Conservation (phyloP, 768 basidiomycete genomes). For the Rossbeevera mucosa region DNA sequence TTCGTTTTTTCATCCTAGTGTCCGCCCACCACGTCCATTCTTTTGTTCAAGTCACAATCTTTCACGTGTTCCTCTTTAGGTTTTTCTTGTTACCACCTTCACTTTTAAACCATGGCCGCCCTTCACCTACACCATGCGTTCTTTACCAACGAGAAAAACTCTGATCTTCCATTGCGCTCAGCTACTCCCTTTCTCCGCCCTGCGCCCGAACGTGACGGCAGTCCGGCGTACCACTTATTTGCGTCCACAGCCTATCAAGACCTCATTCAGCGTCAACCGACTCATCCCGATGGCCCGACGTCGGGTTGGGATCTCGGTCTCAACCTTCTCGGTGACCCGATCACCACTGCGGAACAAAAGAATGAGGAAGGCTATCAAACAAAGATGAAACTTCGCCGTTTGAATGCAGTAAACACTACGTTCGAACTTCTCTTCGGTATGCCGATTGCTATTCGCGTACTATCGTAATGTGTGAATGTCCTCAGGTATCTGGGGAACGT, state of each 20-base stretch:
- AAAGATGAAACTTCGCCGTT: slow-evolving; percentile 32
- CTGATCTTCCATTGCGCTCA: slow-evolving; percentile 15
- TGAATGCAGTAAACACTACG: slow-evolving; percentile 25
- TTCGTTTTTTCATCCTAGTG: slow-evolving; percentile 12
- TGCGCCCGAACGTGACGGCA: slow-evolving; percentile 11
- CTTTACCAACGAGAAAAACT: slow-evolving; percentile 35
- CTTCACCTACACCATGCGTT: slow-evolving; percentile 54
- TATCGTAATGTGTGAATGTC: neutral
- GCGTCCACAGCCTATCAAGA: slow-evolving; percentile 34
- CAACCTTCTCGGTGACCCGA: slow-evolving; percentile 30
- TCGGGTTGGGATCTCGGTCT: slow-evolving; percentile 29
- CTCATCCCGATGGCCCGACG: slow-evolving; percentile 39
- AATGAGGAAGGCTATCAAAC: slow-evolving; percentile 24
- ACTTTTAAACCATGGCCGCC: slow-evolving; percentile 46
- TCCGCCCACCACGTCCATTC: slow-evolving; percentile 1
- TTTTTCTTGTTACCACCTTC: slow-evolving; percentile 13
- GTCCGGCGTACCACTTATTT: slow-evolving; percentile 13
- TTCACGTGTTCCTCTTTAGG: slow-evolving; percentile 9
- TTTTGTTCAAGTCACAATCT: slow-evolving; percentile 12
- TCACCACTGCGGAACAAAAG: slow-evolving; percentile 30
- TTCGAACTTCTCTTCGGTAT: slow-evolving; percentile 38
- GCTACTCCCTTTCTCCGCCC: slow-evolving; percentile 20
- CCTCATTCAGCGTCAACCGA: slow-evolving; percentile 35
- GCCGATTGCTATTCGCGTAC: slow-evolving; percentile 8
- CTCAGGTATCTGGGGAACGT: slow-evolving; percentile 55